Base-by-base conservation (phyloP, 1,139 yeast species). In the Taphrina wiesneri region DNA sequence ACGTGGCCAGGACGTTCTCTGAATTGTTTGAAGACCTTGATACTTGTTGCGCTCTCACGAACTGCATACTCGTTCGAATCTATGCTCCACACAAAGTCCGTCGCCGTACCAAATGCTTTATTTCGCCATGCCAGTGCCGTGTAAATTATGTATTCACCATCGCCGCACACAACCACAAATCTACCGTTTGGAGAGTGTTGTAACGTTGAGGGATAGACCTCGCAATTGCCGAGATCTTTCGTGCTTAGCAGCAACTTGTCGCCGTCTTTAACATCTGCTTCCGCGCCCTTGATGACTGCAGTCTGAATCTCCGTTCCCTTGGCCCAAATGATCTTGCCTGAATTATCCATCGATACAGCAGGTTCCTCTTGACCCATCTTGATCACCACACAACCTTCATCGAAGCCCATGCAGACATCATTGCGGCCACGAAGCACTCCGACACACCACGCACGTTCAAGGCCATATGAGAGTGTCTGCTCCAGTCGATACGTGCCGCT, bases 71-170 rank as follows among this genome's bases (percentile, higher is more conserved):
- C 82, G 73, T 90, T 88, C 23, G 96, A 86, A 77, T 93, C 98
- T 70, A 87, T 89, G 53, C 96, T 87, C 99, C 99, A 93, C 52
- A 86, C 96, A 77, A 95, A 91, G 74, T 91, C 97, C 68, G 86
- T 79, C 17, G 96, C 97, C 67, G 85, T 83, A 70, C 98, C 99
- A 76, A 90, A 93, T 62, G 92, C 84, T 78, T 91, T 93, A 72
- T 95, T 91, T 80, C 99, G 86, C 99, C 99, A 93, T 1, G 98
- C 98, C 74, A 95, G 83, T 0, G 99, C 95, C 6, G 98, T 91
- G 79, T 93, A 95, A 67, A 95, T 87, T 73, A 93, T 90, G 76
- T 90, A 93, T 78, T 93, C 99, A 69, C 97, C 98, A 78, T 95
- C 99, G 74, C 99, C 99, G 67, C 95, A 88, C 59, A 93, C 97